phyloP scores from a whole-genome alignment of 1,139 yeast genomes.

The Yarrowia galli region DNA sequence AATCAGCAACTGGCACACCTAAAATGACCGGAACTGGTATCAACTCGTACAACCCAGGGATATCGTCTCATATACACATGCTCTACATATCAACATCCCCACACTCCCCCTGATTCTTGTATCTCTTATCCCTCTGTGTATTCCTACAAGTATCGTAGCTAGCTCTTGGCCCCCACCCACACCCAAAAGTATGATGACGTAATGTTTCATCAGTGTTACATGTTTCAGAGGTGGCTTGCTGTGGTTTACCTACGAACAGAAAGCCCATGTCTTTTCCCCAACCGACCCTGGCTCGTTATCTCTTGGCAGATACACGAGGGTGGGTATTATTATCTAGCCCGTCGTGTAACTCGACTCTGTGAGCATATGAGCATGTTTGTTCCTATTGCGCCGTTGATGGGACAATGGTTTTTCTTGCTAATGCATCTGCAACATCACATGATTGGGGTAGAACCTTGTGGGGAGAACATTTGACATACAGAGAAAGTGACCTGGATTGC shows the following conservation, averaged over 20 bases:
- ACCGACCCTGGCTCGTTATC: background rate
- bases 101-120: no score
- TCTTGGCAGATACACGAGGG: background rate
- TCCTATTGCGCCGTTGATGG: background rate
- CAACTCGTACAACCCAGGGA: no score
- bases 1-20: no score
- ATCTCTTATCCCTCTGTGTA: no score
- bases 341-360: background rate
- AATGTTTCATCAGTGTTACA: constrained; percentile 6
- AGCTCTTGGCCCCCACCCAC: no score
- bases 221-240: background rate
- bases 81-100: no score
- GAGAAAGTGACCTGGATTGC: no score
- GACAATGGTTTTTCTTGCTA: constrained; percentile 25
- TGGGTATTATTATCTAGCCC: constrained; percentile 1
- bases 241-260: no score
- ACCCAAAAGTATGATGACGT: constrained; percentile 3
- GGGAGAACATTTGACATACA: background rate
- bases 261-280: no score
- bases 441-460: constrained; percentile 20
- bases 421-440: constrained; percentile 24
- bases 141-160: no score
- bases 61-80: no score
- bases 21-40: no score
- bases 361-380: background rate